phyloP scores from a whole-genome alignment of 192 early-diverging fungal species.

The Martensiomyces pterosporus region DNA sequence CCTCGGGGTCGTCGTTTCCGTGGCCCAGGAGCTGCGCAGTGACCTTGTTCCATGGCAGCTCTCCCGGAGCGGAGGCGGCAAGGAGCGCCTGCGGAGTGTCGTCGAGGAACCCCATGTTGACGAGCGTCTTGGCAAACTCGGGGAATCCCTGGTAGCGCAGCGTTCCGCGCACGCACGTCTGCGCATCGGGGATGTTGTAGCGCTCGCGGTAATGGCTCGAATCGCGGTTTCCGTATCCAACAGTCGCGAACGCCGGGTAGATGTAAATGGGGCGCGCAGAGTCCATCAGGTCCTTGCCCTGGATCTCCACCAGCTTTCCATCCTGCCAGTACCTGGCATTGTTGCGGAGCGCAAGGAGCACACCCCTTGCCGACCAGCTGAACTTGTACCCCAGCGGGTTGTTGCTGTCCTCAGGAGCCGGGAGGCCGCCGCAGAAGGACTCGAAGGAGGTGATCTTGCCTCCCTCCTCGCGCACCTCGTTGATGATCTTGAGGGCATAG shows the following conservation, averaged over 20 bases:
- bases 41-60: slow-evolving; percentile 75
- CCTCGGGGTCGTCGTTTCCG: slow-evolving; percentile 25
- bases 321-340: slow-evolving; percentile 85
- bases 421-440: slow-evolving; percentile 97
- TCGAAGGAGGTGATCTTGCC: slow-evolving; percentile 87
- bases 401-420: slow-evolving; percentile 93
- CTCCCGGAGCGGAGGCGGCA: slow-evolving; percentile 45
- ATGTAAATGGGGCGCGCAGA: slow-evolving; percentile 87
- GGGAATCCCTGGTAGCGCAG: slow-evolving; percentile 97
- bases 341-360: slow-evolving; percentile 94
- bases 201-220: slow-evolving; percentile 90
- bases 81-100: slow-evolving; percentile 65
- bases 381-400: slow-evolving; percentile 99
- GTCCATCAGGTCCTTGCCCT: slow-evolving; percentile 83
- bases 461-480: slow-evolving; percentile 75
- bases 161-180: slow-evolving; percentile 91
- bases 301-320: slow-evolving; percentile 83
- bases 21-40: slow-evolving; percentile 55
- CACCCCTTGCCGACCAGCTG: slow-evolving; percentile 96
- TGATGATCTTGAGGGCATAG: slow-evolving; percentile 84
- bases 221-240: slow-evolving; percentile 97
- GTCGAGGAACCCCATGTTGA: slow-evolving; percentile 87
- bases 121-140: slow-evolving; percentile 91
- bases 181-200: slow-evolving; percentile 92
- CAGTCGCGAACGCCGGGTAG: slow-evolving; percentile 94